Evolutionary conservation across 768 basidiomycete species (phyloP), one percentile per base, ranked within the genome.

Genomic region (Termitomyces sp.): DNA sequence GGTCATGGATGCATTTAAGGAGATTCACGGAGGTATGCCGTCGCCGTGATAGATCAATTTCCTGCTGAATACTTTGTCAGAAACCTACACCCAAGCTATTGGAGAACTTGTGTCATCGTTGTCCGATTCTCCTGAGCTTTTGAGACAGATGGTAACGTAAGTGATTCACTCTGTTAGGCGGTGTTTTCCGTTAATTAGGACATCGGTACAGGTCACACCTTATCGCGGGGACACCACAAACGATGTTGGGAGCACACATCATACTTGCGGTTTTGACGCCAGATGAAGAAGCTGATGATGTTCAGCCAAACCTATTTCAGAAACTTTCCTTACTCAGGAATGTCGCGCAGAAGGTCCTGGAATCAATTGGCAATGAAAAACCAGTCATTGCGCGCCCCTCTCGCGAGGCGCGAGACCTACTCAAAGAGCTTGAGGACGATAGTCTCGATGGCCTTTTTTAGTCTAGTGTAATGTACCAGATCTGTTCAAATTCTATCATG

Each of bases 341-440:
- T 44, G 83, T 95, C 3, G 84, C 88, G 0, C 83, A 87, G 69
- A 94, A 94, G 69, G 78, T 89, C 3, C 75, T 85, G 54, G 87
- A 89, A 61, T 84, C 87, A 65, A 80, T 82, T 1, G 83, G 79
- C 3, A 85, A 79, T 60, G 91, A 94, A 45, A 82, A 82, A 37
- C 84, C 90, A 2, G 77, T 81, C 20, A 84, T 95, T 45, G 80
- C 90, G 11, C 78, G 93, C 48, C 93, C 92, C 0, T 89, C 92
- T 7, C 77, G 93, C 46, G 93, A 95, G 67, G 88, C 94, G 2
- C 79, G 87, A 61, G 94, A 96, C 53, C 58, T 88, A 24, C 67
- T 95, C 31, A 81, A 75, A 62, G 72, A 72, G 50, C 60, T 81
- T 53, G 73, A 74, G 30, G 79, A 81, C 42, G 73, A 76, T 39